These are phyloP conservation scores for Aphanocladium album DNA, from an alignment of 2,329 filamentous ascomycete species.

Conservation along the genomic window DNA sequence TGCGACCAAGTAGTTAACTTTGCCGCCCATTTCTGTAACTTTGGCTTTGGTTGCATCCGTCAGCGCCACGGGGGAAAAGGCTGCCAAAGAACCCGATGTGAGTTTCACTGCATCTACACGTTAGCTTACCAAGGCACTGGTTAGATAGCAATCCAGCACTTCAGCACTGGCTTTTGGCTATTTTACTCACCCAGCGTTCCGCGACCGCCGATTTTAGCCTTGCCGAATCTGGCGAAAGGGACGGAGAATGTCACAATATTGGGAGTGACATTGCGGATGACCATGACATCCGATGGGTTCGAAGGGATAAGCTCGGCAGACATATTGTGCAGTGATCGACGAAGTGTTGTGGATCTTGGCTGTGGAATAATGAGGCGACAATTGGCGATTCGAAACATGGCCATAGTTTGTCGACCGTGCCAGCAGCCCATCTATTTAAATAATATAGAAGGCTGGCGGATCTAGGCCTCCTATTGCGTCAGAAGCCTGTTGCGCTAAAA, in stretches of 20 bases:
- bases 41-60: slow-evolving; percentile 67
- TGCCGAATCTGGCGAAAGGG: slow-evolving; percentile 78
- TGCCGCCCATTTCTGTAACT: slow-evolving; percentile 59
- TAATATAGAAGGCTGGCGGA: not conserved
- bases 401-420: too few relatives aligned
- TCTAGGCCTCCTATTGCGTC: slow-evolving; percentile 1
- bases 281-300: slow-evolving; percentile 79
- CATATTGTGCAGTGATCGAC: slow-evolving; percentile 36
- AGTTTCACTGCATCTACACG: slow-evolving; percentile 58
- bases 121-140: not conserved
- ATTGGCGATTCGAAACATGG: not conserved
- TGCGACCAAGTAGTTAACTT: slow-evolving; percentile 79
- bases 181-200: slow-evolving; percentile 69
- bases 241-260: slow-evolving; percentile 73
- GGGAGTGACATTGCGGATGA: slow-evolving; percentile 79
- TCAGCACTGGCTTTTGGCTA: not conserved
- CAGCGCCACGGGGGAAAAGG: slow-evolving; percentile 87
- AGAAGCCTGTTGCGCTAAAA: not conserved
- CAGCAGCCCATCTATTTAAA: not conserved
- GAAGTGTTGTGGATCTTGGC: not conserved
- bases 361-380: not conserved
- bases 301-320: slow-evolving; percentile 59
- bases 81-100: slow-evolving; percentile 68
- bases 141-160: not conserved
- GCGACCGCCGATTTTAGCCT: slow-evolving; percentile 77